Evolutionary conservation across 2,329 filamentous ascomycete genomes (phyloP).

Genomic region (Scedosporium aurantiacum): DNA sequence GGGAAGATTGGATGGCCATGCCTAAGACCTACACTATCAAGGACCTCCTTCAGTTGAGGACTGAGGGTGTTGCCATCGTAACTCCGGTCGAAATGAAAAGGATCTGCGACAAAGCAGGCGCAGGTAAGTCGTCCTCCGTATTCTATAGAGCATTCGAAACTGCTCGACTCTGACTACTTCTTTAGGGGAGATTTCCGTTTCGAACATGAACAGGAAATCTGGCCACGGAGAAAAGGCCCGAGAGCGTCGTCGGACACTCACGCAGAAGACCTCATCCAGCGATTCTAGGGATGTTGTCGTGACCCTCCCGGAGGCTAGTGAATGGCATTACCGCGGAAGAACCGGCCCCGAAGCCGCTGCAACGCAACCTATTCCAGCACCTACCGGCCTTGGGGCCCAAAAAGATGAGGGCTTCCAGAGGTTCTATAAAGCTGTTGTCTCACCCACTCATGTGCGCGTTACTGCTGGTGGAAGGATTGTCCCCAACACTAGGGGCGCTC

Average conservation of each 20-base stretch:
- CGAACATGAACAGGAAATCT: neutral
- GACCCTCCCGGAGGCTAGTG: constrained; percentile 14
- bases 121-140: constrained; percentile 7
- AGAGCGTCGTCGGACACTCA: neutral
- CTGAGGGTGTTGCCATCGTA: constrained; percentile 4
- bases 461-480: constrained; percentile 58
- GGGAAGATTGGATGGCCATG: neutral
- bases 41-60: constrained; percentile 9
- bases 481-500: constrained; percentile 49
- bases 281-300: constrained; percentile 5
- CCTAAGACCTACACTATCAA: constrained; percentile 8
- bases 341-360: constrained; percentile 29
- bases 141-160: neutral
- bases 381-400: constrained; percentile 40
- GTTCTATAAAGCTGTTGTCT: constrained; percentile 58
- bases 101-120: constrained; percentile 8
- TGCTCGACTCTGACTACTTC: neutral
- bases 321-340: constrained; percentile 35
- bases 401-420: constrained; percentile 54
- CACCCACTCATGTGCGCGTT: constrained; percentile 55
- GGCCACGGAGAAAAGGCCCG: neutral
- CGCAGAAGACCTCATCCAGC: neutral
- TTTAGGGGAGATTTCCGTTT: neutral
- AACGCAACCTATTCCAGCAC: constrained; percentile 40
- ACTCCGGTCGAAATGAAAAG: constrained; percentile 9